Percentiles rank a stretch among this genome's conserved stretches.
phyloP scores from a whole-genome alignment of 1,284 basidiomycete species.

The Dichomitus squalens region DNA sequence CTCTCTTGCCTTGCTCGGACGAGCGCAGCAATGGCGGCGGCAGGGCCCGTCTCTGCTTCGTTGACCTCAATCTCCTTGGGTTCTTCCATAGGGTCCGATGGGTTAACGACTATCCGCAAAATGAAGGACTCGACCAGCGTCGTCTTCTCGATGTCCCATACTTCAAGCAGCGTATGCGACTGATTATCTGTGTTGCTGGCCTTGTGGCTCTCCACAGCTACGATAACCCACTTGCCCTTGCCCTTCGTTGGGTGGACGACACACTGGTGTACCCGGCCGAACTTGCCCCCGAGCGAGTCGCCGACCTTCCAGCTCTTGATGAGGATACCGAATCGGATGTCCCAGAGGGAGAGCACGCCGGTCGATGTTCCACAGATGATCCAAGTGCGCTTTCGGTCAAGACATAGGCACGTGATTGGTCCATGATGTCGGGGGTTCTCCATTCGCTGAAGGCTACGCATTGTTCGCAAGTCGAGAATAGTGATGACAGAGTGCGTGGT shows the following conservation, averaged over 20 bases:
- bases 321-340: constrained; percentile 90
- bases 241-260: constrained; percentile 85
- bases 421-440: constrained; percentile 87
- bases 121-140: constrained; percentile 68
- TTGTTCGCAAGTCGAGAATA: constrained; percentile 85
- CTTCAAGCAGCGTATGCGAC: constrained; percentile 62
- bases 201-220: constrained; percentile 60
- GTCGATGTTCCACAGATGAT: constrained; percentile 84
- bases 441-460: constrained; percentile 77
- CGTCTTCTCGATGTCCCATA: constrained; percentile 80
- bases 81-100: constrained; percentile 50
- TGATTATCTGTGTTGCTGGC: constrained; percentile 23
- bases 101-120: constrained; percentile 44
- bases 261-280: constrained; percentile 68
- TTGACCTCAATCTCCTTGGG: constrained; percentile 50
- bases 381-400: constrained; percentile 86
- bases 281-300: constrained; percentile 52
- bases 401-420: constrained; percentile 82
- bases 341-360: constrained; percentile 89
- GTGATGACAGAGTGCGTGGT: constrained; percentile 82
- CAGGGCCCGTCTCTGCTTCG: constrained; percentile 63
- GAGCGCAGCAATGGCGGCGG: constrained; percentile 65
- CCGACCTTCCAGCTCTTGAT: constrained; percentile 87
- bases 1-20: constrained; percentile 49
- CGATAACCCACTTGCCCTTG: constrained; percentile 87